Base-by-base conservation (phyloP, 1,284 basidiomycete genomes). In the Ganoderma leucocontextum region DNA sequence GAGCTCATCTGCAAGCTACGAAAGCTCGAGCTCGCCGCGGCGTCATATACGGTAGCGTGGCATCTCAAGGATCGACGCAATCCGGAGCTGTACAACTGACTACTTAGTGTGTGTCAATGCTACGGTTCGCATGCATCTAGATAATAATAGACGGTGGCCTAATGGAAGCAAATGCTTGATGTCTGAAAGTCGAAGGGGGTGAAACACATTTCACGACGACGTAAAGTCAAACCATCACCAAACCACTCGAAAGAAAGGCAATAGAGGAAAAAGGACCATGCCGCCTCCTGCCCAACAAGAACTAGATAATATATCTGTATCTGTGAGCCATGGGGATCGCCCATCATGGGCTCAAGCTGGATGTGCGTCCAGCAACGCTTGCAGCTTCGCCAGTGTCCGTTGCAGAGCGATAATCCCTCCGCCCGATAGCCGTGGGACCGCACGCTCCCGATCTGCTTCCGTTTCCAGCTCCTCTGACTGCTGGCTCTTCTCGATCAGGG, bases 391-490 rank as follows among this genome's bases (percentile, higher is more conserved):
- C 76, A 95, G 82, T 70, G 88, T 93, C 82, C 93, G 86, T 80
- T 91, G 89, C 59, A 97, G 82, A 15, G 90, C 88, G 72, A 97
- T 89, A 60, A 94, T 92, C 0, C 94, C 95, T 22, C 95, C 95
- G 53, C 87, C 84, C 0, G 92, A 93, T 75, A 97, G 77, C 65
- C 90, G 85, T 13, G 93, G 92, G 41, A 96, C 89, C 0, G 93
- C 93, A 59, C 88, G 81, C 52, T 91, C 91, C 17, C 80, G 81
- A 66, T 88, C 81, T 15, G 76, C 84, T 39, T 82, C 81, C 49
- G 78, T 63, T 44, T 67, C 63, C 38, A 80, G 78, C 29, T 81
- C 80, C 44, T 79, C 62, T n/a, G 73, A 74, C 83, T 86, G 79
- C 52, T 63, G 62, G 52, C 92, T 93, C 80, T 91, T 91, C 71